Conservation (phyloP, 208 protist species). For the Perkinsela sp. region DNA sequence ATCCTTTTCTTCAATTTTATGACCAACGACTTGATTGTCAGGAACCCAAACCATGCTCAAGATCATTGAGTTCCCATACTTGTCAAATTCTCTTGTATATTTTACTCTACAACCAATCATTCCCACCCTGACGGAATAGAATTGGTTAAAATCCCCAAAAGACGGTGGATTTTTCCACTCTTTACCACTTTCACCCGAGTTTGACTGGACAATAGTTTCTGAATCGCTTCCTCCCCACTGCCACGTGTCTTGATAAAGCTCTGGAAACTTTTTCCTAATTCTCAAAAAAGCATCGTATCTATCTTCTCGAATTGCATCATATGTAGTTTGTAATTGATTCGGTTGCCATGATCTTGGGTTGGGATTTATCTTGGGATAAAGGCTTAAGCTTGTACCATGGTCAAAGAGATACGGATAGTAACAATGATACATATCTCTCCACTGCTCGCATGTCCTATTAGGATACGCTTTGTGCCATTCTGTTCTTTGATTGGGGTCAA, state of each 20-base stretch:
- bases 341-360: constrained; percentile 63
- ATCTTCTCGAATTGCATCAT: constrained; percentile 69
- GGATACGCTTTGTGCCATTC: constrained; percentile 66
- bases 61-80: constrained; percentile 68
- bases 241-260: constrained; percentile 64
- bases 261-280: constrained; percentile 60
- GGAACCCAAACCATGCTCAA: constrained; percentile 70
- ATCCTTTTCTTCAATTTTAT: constrained; percentile 35
- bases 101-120: constrained; percentile 64
- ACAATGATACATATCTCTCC: constrained; percentile 71
- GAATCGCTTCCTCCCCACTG: constrained; percentile 69
- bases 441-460: constrained; percentile 48
- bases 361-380: constrained; percentile 64
- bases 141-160: constrained; percentile 74
- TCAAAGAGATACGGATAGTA: constrained; percentile 74
- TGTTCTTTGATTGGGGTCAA: constrained; percentile 38
- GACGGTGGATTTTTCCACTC: constrained; percentile 66
- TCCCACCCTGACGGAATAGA: constrained; percentile 65
- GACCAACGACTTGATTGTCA: constrained; percentile 63
- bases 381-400: constrained; percentile 59
- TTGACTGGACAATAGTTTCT: constrained; percentile 73
- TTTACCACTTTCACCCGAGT: constrained; percentile 47
- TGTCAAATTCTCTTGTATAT: constrained; percentile 67
- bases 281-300: constrained; percentile 69
- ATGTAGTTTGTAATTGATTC: constrained; percentile 66